A percentile compares a stretch with the other conserved stretches of the same genome.
These are phyloP conservation scores for Yamadazyma blattariae DNA, from an alignment of 1,139 yeast species.

Conservation along the genomic window DNA sequence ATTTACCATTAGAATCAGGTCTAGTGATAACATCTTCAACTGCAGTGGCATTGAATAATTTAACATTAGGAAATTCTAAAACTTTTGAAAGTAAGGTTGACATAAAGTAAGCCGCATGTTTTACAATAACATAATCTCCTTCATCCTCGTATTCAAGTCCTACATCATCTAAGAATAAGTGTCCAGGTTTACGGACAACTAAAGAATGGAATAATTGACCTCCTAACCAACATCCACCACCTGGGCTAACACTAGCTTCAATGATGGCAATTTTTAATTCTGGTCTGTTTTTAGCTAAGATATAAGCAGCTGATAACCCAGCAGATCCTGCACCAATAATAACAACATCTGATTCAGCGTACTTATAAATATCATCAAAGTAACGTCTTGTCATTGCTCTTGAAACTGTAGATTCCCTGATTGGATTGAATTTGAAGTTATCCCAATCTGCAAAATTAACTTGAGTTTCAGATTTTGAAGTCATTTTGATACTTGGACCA, in stretches of 20 bases:
- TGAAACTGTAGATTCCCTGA: conserved; percentile 77
- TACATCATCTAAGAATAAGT: conserved; percentile 61
- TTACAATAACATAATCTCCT: conserved; percentile 77
- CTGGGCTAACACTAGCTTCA: conserved; percentile 74
- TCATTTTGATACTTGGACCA: neutral
- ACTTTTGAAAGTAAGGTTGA: conserved; percentile 71
- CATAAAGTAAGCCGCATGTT: conserved; percentile 78
- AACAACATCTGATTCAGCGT: conserved; percentile 72
- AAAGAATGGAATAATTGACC: conserved; percentile 80
- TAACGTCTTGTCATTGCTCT: conserved; percentile 80
- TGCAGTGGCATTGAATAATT: conserved; percentile 77
- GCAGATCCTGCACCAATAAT: conserved; percentile 81
- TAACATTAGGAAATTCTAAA: conserved; percentile 68
- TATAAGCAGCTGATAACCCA: conserved; percentile 73
- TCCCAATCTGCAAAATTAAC: conserved; percentile 58
- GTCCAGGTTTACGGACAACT: conserved; percentile 79
- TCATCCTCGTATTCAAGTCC: conserved; percentile 73
- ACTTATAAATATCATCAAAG: conserved; percentile 70
- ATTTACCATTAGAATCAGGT: conserved; percentile 48
- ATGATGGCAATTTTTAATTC: conserved; percentile 73
- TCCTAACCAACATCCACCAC: conserved; percentile 81
- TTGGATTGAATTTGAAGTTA: conserved; percentile 64
- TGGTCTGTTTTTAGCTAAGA: conserved; percentile 71
- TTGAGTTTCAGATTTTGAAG: conserved; percentile 4
- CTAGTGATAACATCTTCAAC: conserved; percentile 80